phyloP scores from a whole-genome alignment of 768 basidiomycete species.

The Floccularia luteovirens region DNA sequence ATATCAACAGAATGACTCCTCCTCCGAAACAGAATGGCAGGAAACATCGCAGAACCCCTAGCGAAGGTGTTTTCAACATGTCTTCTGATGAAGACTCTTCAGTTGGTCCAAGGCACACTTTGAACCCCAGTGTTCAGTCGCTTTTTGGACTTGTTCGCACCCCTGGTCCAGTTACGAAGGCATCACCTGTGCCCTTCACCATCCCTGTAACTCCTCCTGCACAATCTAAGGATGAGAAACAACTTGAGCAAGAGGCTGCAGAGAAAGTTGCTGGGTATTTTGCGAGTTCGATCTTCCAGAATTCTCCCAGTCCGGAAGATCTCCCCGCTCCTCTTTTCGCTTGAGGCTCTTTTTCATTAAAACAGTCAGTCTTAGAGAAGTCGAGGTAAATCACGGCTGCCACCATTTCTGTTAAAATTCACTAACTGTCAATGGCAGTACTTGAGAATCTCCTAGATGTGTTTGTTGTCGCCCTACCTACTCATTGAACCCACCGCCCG shows the following conservation, averaged over 20 bases:
- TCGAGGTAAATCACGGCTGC: constrained; percentile 16
- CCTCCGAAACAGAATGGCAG: constrained; percentile 21
- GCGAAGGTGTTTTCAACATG: constrained; percentile 70
- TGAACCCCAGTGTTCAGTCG: constrained; percentile 15
- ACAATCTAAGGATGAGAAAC: constrained; percentile 12
- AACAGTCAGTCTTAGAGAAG: constrained; percentile 16
- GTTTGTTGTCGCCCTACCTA: not conserved
- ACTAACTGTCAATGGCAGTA: not conserved
- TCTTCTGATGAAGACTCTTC: constrained; percentile 63
- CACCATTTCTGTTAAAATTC: constrained; percentile 1
- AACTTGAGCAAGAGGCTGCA: constrained; percentile 22
- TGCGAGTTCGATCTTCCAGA: constrained; percentile 80
- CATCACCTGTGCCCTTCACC: constrained; percentile 10
- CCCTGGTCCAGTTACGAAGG: constrained; percentile 8
- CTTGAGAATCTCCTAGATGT: not conserved
- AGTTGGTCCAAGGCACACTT: constrained; percentile 19
- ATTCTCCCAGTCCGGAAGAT: constrained; percentile 79
- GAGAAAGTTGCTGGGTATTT: constrained; percentile 44
- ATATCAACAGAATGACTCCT: constrained; percentile 14
- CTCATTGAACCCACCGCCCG: not conserved
- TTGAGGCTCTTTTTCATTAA: constrained; percentile 16
- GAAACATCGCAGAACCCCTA: constrained; percentile 54
- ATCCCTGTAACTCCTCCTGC: constrained; percentile 5
- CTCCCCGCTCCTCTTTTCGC: constrained; percentile 62
- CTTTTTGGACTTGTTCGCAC: constrained; percentile 19